Percentiles rank a stretch among this genome's conserved stretches.
Conservation (phyloP, 169 alveolate species). For the Cyclospora cayetanensis region DNA sequence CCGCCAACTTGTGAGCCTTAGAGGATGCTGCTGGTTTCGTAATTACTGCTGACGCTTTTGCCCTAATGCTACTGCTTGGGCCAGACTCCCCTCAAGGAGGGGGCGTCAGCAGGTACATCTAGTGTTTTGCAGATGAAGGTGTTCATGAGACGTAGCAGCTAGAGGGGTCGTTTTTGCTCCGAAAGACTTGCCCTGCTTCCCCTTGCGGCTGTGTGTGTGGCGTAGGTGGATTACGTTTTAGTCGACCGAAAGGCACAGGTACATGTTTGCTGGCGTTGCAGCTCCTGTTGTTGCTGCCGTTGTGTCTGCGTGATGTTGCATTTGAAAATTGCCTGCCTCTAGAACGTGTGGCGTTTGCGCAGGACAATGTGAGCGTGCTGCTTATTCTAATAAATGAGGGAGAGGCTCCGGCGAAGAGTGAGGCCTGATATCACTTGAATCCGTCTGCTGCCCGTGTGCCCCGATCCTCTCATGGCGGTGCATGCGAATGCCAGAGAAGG, state of each 20-base stretch:
- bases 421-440: too few relatives aligned
- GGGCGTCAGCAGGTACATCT: too few relatives aligned
- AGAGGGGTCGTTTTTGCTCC: too few relatives aligned
- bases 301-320: neutral
- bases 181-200: too few relatives aligned
- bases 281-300: neutral
- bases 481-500: too few relatives aligned
- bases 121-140: too few relatives aligned
- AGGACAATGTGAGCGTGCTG: neutral
- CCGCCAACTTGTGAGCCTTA: neutral
- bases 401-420: neutral
- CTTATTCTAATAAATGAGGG: neutral
- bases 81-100: too few relatives aligned
- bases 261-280: slow-evolving; percentile 54
- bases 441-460: too few relatives aligned
- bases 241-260: slow-evolving; percentile 81
- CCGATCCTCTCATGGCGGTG: too few relatives aligned
- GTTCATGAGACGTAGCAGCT: too few relatives aligned
- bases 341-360: too few relatives aligned
- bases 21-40: neutral
- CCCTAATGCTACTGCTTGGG: too few relatives aligned
- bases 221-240: slow-evolving; percentile 37
- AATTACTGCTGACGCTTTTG: neutral
- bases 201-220: neutral
- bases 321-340: neutral